Percentiles rank a stretch among this genome's conserved stretches.
Conservation (phyloP, 345 rosid species). For the Pugionium dolabratum region DNA sequence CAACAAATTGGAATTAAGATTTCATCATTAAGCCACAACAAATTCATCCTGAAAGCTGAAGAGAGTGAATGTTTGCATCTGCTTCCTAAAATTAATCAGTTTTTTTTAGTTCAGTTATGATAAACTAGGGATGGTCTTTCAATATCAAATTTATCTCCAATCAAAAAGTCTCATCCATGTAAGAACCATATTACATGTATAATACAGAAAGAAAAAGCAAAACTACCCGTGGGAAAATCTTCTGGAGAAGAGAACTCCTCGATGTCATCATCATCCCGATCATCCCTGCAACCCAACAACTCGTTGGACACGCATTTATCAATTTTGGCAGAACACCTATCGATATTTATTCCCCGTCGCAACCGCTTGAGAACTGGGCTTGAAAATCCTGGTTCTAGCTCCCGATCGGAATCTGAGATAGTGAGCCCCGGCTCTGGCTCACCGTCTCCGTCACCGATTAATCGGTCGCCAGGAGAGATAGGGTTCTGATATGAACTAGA, state of each 20-base stretch:
- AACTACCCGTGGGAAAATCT: conserved; percentile 43
- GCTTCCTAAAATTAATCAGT: not conserved
- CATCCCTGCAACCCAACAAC: conserved; percentile 17
- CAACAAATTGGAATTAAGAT: conserved; percentile 2
- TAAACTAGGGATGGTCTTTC: not conserved
- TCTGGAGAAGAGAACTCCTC: conserved; percentile 83
- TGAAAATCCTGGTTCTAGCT: conserved; percentile 39
- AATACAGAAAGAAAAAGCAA: not conserved
- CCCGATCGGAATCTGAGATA: conserved; percentile 57
- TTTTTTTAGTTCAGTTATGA: no score
- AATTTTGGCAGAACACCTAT: conserved; percentile 12
- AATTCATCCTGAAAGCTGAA: not conserved
- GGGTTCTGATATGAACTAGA: conserved; percentile 1
- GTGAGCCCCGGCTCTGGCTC: conserved; percentile 34
- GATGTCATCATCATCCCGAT: conserved; percentile 63
- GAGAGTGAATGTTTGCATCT: not conserved
- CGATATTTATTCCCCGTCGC: conserved; percentile 48
- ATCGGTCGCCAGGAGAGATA: not conserved
- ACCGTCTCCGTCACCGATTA: conserved; percentile 19
- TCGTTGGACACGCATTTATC: conserved; percentile 24
- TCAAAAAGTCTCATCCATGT: not conserved
- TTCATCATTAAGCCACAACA: not conserved
- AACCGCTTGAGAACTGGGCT: conserved; percentile 59
- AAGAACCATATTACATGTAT: no score
- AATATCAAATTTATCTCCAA: conserved; percentile 3